phyloP scores from a whole-genome alignment of 2,329 filamentous ascomycete species.

The Epicoccum sorghinum region DNA sequence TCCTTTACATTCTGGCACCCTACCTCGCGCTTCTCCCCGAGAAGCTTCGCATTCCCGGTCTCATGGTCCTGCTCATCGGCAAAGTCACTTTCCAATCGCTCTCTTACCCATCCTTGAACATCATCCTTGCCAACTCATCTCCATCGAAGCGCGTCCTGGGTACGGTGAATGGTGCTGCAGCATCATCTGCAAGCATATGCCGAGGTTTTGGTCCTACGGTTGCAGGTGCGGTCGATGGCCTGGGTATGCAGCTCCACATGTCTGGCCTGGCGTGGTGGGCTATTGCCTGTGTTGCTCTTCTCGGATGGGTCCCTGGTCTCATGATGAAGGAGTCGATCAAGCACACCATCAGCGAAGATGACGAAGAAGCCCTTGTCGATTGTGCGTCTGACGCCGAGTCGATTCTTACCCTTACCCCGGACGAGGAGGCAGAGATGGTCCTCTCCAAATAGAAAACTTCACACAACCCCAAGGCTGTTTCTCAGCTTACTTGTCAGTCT shows the following conservation, averaged over 20 bases:
- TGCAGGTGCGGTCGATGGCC: slow-evolving; percentile 82
- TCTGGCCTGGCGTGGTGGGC: slow-evolving; percentile 95
- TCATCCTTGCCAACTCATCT: slow-evolving; percentile 86
- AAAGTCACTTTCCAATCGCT: slow-evolving; percentile 93
- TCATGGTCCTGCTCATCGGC: slow-evolving; percentile 81
- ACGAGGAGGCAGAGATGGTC: slow-evolving; percentile 36
- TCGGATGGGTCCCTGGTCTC: slow-evolving; percentile 59
- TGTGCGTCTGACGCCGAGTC: slow-evolving; percentile 41
- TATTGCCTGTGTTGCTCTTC: slow-evolving; percentile 75
- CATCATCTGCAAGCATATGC: slow-evolving; percentile 87
- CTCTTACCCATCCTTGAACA: slow-evolving; percentile 87
- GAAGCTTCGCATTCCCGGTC: slow-evolving; percentile 71
- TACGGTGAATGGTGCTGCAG: slow-evolving; percentile 89
- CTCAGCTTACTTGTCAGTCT: not conserved
- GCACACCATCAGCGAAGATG: slow-evolving; percentile 29
- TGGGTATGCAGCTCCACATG: slow-evolving; percentile 79
- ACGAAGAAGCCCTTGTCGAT: slow-evolving; percentile 42
- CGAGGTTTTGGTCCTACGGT: slow-evolving; percentile 88
- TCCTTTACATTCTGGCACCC: slow-evolving; percentile 85
- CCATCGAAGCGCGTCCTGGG: slow-evolving; percentile 84
- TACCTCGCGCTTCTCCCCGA: slow-evolving; percentile 86
- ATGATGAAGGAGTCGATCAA: slow-evolving; percentile 71
- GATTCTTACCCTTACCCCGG: slow-evolving; percentile 41
- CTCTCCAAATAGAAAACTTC: slow-evolving; percentile 35
- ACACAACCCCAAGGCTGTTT: not conserved